Evolutionary conservation across 169 alveolate genomes (phyloP).

Genomic region (Plasmodium gallinaceum): DNA sequence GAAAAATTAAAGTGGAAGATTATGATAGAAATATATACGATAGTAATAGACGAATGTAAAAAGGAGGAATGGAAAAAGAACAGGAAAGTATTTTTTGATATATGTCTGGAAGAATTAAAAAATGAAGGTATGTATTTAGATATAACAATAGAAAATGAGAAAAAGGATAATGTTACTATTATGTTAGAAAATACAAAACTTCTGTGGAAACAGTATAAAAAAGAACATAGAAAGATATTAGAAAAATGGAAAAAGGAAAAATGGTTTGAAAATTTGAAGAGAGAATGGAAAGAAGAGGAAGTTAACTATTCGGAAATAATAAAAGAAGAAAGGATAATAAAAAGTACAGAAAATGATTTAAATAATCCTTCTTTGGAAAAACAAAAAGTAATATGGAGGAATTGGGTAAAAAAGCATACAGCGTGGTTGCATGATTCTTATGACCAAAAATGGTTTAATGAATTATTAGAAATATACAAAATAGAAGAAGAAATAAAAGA

Average conservation of each 20-base stretch:
- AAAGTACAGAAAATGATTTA: not conserved
- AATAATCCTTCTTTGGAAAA: not conserved
- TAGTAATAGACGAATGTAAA: not conserved
- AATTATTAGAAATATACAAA: not conserved
- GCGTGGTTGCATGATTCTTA: too few species aligned
- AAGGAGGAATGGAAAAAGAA: not conserved
- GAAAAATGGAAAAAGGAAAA: not conserved
- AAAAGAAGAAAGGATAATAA: not conserved
- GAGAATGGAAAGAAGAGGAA: not conserved
- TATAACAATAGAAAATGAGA: too few species aligned
- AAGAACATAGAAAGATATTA: not conserved
- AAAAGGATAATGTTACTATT: not conserved
- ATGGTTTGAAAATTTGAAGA: not conserved
- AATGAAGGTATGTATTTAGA: too few species aligned
- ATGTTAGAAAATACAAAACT: too few species aligned
- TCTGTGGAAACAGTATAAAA: not conserved
- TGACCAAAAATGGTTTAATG: not conserved
- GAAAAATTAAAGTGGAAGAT: too few species aligned
- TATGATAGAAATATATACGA: slow-evolving; percentile 1
- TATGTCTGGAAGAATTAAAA: slow-evolving; percentile 10
- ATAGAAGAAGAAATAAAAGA: not conserved
- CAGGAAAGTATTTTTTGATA: not conserved
- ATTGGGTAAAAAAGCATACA: not conserved
- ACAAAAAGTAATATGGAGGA: not conserved
- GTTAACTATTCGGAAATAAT: not conserved